Evolutionary conservation across 805 yeast genomes (phyloP), one percentile per base, ranked within the genome.

Genomic region (Starmerella cellae): DNA sequence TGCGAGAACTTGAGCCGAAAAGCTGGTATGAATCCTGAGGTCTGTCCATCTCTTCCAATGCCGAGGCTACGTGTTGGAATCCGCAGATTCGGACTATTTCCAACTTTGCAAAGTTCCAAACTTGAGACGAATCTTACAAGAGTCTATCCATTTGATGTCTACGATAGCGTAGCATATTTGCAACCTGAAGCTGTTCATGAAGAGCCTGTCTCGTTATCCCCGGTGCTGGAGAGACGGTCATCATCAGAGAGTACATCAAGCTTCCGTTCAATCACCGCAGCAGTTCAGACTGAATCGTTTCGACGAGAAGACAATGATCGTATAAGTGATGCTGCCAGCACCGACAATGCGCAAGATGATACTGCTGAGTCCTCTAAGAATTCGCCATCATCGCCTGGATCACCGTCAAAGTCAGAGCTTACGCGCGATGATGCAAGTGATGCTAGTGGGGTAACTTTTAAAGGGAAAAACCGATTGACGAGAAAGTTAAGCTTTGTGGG

Each of bases 121-220:
- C 49, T 29, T 17, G 47, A 35, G 35, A 47, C 39, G 18, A 36
- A 35, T 20, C 38, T 45, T 17, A 53, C 49, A 16, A 47, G 63
- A 6, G 54, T 54, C 13, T 54, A 56, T 41, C 57, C 63, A 16
- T 62, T 53, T 47, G 66, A 62, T 40, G 60, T 61, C 10, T 61
- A 60, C 46, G 66, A 62, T 42, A 61, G 57, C 27, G 53, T 54
- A n/a, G 64, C 63, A 13, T 62, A 62, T 48, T 49, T 49, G 43
- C 42, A 38, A 17, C 14, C 38, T 2, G 47, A 43, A 5, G n/a
- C 13, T 6, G 30, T 13, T 9, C 9, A n/a, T 9, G 38, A 35
- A 21, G 38, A 35, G n/a, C 8, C 38, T 19, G 28, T 19, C 8
- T n/a, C 11, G 11, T n/a, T 29, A n/a, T 10, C 32, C 8, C 32